A percentile compares a stretch with the other conserved stretches of the same genome.
Conservation (phyloP, 176 grass and related monocot genomes). For the Saccharum spontaneum region DNA sequence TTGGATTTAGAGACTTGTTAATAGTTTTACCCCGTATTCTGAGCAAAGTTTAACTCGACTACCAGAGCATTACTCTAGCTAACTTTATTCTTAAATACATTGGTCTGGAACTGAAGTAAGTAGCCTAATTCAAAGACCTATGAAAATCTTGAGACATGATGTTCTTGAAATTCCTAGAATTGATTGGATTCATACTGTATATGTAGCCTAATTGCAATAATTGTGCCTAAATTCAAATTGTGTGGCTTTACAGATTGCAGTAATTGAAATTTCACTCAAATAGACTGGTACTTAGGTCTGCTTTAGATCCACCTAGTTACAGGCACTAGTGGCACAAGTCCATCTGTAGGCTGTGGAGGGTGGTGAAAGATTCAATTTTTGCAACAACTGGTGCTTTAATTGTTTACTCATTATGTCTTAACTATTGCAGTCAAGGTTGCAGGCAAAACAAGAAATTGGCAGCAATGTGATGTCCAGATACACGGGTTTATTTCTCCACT, state of each 20-base stretch:
- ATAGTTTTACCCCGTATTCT: background rate
- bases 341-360: background rate
- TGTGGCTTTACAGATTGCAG: background rate
- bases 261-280: background rate
- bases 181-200: background rate
- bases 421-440: slow-evolving; percentile 90
- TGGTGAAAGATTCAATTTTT: background rate
- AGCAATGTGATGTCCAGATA: slow-evolving; percentile 83
- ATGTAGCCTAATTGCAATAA: background rate
- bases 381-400: background rate
- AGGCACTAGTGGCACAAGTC: background rate
- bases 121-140: background rate
- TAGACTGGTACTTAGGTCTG: background rate
- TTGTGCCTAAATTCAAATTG: background rate
- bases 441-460: slow-evolving; percentile 99
- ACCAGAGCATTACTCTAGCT: background rate
- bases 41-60: background rate
- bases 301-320: background rate
- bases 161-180: slow-evolving; percentile 12
- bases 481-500: slow-evolving; percentile 57
- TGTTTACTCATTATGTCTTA: slow-evolving; percentile 36
- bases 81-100: background rate
- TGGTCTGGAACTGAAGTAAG: background rate
- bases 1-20: background rate
- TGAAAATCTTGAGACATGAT: background rate